These are phyloP conservation scores for Mycena chlorophos DNA, from an alignment of 768 basidiomycete species.

Conservation along the genomic window DNA sequence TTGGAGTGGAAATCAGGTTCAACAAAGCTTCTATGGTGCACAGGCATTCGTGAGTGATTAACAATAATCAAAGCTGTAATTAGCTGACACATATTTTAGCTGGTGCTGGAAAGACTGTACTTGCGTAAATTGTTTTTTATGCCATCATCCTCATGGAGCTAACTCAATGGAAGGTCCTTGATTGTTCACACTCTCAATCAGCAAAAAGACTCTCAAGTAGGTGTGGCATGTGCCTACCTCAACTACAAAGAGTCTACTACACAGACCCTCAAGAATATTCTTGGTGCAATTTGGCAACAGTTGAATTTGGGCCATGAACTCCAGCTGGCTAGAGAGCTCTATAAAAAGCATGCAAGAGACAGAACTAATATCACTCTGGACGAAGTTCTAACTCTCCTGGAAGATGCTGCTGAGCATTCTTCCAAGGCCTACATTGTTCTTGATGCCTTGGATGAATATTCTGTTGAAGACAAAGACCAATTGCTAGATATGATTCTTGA, in stretches of 20 bases:
- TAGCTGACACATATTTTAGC: neutral
- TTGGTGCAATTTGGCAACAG: neutral
- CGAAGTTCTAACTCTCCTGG: neutral
- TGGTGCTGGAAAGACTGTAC: slow-evolving; percentile 1
- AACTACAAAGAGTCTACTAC: neutral
- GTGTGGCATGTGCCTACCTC: neutral
- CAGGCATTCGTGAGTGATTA: neutral
- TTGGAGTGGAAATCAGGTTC: neutral
- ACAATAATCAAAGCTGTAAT: neutral
- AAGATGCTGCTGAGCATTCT: neutral
- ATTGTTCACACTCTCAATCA: neutral
- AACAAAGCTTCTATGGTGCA: neutral
- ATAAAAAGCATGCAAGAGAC: neutral
- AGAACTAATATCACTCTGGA: neutral
- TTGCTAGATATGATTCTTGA: neutral
- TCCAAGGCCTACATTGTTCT: neutral
- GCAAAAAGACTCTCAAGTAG: neutral
- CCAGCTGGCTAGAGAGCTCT: neutral
- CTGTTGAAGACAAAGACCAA: neutral
- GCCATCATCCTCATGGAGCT: too few relatives aligned
- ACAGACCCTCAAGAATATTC: neutral
- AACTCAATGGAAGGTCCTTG: neutral
- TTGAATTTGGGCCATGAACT: neutral
- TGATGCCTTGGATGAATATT: neutral
- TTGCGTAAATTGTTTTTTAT: neutral